Base-by-base conservation (phyloP, 2,329 filamentous ascomycete species). In the Ceratocystiopsis brevicomis region DNA sequence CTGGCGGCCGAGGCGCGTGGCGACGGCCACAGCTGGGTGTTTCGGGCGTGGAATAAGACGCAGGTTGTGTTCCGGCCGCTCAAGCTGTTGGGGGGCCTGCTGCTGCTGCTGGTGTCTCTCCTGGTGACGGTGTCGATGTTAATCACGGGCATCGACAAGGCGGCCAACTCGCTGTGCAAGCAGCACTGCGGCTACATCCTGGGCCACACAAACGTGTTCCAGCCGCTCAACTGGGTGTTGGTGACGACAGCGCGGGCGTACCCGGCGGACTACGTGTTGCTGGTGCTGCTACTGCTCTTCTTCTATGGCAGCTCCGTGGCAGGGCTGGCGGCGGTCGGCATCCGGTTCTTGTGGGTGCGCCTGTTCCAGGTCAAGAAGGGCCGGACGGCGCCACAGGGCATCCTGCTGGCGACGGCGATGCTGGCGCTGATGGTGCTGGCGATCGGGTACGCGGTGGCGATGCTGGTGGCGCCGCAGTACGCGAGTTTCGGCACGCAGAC, bases 391-490 rank as follows among this genome's bases (percentile, higher is more conserved):
- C 90, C 90, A 0, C 90, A 96, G 58, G 90, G 88, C 1, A 69
- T 98, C 8, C 73, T 98, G 43, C 76, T 95, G 56, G 82, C 85
- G 2, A 95, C 88, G 0, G 84, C 92, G 12, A 76, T 98, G 66
- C 69, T 98, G 39, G 88, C 85, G 0, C 70, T 96, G 50, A 88
- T 92, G 51, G 83, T 83, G 2, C 65, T 98, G 38, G 90, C 84
- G 33, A 80, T 93, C 59, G 94, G 96, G 63, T 98, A 96, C 59
- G 76, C 84, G 10, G 67, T 96, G 37, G 81, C 84, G 45, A 94
- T 92, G 80, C 69, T 96, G 48, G 76, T 94, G n/a, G 90, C 86
- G 6, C 90, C 90, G 1, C 87, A 96, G 56, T 98, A 98, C 57
- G 76, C 88, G 39, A 92, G 81, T 44, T 98, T 85, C 56, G 90